Evolutionary conservation across 2,329 filamentous ascomycete species (phyloP).

Genomic region (Botryotinia calthae): DNA sequence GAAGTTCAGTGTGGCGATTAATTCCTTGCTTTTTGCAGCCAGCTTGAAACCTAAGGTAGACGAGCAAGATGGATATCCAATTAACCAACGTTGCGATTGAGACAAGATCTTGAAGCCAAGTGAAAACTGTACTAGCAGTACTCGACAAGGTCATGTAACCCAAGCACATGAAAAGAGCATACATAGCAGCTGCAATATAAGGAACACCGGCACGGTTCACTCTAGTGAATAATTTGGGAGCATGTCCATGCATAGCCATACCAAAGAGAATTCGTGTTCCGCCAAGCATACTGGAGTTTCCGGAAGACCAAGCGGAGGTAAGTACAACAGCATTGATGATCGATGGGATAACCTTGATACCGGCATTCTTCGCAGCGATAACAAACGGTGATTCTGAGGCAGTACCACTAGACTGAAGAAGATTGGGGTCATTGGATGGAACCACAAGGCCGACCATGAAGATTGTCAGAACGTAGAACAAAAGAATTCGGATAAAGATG

Average conservation of each 20-base stretch:
- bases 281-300: conserved; percentile 62
- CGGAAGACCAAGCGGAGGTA: conserved; percentile 67
- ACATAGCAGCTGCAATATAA: conserved; percentile 56
- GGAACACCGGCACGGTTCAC: conserved; percentile 57
- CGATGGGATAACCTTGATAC: conserved; percentile 64
- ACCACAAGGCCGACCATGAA: conserved; percentile 54
- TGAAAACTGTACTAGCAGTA: conserved; percentile 60
- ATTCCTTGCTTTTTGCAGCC: conserved; percentile 57
- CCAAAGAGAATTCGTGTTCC: conserved; percentile 60
- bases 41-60: conserved; percentile 55
- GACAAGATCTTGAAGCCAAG: conserved; percentile 61
- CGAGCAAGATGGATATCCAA: conserved; percentile 59
- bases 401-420: conserved; percentile 47
- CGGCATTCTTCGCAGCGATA: conserved; percentile 66
- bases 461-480: conserved; percentile 52
- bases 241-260: conserved; percentile 53
- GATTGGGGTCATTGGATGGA: conserved; percentile 50
- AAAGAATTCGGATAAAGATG: conserved; percentile 53
- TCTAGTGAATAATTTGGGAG: conserved; percentile 50
- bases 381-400: conserved; percentile 62
- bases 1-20: conserved; percentile 45
- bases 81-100: conserved; percentile 61
- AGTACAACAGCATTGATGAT: conserved; percentile 77
- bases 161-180: conserved; percentile 57
- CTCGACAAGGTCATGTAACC: conserved; percentile 65